Conservation (phyloP, 208 protist genomes). For the Leishmania aethiopica region DNA sequence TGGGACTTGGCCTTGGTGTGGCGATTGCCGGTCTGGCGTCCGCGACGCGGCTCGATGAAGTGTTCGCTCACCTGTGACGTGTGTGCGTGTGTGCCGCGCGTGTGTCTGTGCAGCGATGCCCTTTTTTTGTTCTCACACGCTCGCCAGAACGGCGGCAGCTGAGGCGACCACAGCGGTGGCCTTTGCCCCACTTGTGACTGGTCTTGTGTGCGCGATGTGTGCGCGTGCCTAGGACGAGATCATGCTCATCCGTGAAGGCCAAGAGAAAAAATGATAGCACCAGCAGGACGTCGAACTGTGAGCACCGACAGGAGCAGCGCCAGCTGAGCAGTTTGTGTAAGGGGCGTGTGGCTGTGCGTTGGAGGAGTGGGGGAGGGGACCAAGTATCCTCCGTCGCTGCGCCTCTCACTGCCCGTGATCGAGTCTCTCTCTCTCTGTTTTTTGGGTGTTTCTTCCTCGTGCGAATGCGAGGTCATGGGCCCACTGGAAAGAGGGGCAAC, state of each 20-base stretch:
- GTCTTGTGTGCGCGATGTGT: neutral
- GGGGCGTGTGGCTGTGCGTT: neutral
- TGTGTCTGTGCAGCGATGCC: neutral
- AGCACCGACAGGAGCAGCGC: neutral
- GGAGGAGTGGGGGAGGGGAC: neutral
- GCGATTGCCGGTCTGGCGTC: slow-evolving; percentile 49
- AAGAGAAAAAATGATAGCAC: neutral
- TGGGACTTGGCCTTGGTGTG: slow-evolving; percentile 75
- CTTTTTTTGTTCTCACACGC: too few relatives aligned
- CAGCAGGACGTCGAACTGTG: neutral
- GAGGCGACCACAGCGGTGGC: neutral
- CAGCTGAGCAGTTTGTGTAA: neutral
- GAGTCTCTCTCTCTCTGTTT: neutral
- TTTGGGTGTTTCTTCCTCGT: neutral
- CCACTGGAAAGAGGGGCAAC: neutral
- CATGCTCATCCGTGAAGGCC: neutral
- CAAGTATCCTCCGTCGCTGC: neutral
- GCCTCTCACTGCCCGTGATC: neutral
- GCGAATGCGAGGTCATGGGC: neutral
- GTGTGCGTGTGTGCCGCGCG: neutral
- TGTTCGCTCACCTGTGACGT: slow-evolving; percentile 47
- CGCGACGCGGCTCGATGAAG: slow-evolving; percentile 59
- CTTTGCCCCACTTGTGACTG: neutral
- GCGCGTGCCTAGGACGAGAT: neutral
- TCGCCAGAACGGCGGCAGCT: neutral